Evolutionary conservation across 2,329 filamentous ascomycete genomes (phyloP), one percentile per base, ranked within the genome.

Genomic region (Fusarium sp.): DNA sequence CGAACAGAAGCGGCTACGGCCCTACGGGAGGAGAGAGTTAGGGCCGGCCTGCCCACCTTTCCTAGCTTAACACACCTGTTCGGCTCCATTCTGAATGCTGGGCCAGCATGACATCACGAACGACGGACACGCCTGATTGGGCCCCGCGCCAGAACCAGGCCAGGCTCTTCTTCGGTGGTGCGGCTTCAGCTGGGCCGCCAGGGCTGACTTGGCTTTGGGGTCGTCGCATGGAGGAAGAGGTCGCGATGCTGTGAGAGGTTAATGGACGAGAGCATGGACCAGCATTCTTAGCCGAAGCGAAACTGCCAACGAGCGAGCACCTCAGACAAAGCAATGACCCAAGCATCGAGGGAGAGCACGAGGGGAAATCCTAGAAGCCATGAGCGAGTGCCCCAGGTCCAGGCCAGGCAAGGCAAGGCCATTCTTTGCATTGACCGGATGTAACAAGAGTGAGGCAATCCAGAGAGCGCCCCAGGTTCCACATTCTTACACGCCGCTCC

Each of bases 121-220:
- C 42, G 44, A 31, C 51, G 50, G 25, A 27, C 34, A 33, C 20
- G 25, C 46, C 25, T 68, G 64, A 71, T 71, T 71, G 69, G 69
- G 29, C 38, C 42, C 46, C 25, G 29, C 40, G 58, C 50, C 29
- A 27, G 9, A 6, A 13, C 27, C 49, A 31, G 25, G 18, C 27
- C 60, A 61, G 69, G 69, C 64, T 72, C 67, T 71, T 70, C 61
- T 31, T 72, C 69, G 69, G 69, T 72, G 69, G 65, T 69, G 65
- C 61, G 69, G 51, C 61, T 71, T 70, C 69, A 72, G 68, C 68
- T 71, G 68, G 38, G 54, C 60, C 64, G 67, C 20, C 67, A 68
- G 60, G 68, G 68, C 68, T 70, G 68, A 69, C 58, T 71, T 62
- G 67, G 50, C 46, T 44, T 62, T 68, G 64, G 64, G 50, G 54